Evolutionary conservation across 192 early-diverging fungal genomes (phyloP), one percentile per base, ranked within the genome.

Genomic region (Coemansia sp.): DNA sequence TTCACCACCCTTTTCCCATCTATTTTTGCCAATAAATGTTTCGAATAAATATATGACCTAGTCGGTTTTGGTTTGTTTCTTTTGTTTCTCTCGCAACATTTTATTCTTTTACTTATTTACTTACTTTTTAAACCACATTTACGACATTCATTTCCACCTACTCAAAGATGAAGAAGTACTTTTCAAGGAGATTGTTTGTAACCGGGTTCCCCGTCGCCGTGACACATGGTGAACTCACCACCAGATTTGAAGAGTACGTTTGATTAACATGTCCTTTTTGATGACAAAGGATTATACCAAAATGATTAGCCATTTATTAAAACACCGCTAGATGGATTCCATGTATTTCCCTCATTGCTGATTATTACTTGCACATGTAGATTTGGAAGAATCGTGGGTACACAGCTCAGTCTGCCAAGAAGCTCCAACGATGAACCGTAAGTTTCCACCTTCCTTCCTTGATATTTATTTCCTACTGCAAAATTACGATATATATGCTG

Each of bases 221-320:
- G 34, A 40, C 62, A 5, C 75, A 65, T 37, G 70, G 62, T 7
- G 70, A 68, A 38, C 70, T 79, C 14, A 59, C 59, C 14, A 62
- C 59, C 47, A 59, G 58, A 33, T 79, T 79, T 72, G 75, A 79
- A 72, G 70, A 72, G 75, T 64, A 71, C 59, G 60, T 48, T 48
- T n/a, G n/a, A n/a, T n/a, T n/a, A n/a, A n/a, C n/a, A n/a, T n/a
- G n/a, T n/a, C n/a, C n/a, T n/a, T n/a, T n/a, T n/a, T n/a, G n/a
- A n/a, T n/a, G n/a, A n/a, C n/a, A n/a, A n/a, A n/a, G n/a, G n/a
- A n/a, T n/a, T n/a, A n/a, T n/a, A n/a, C n/a, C n/a, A n/a, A n/a
- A n/a, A n/a, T n/a, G n/a, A n/a, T n/a, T n/a, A n/a, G n/a, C n/a
- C n/a, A n/a, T n/a, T n/a, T n/a, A n/a, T n/a, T n/a, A n/a, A n/a